Evolutionary conservation across 805 yeast species (phyloP).

Genomic region (Schwanniomyces sp.): DNA sequence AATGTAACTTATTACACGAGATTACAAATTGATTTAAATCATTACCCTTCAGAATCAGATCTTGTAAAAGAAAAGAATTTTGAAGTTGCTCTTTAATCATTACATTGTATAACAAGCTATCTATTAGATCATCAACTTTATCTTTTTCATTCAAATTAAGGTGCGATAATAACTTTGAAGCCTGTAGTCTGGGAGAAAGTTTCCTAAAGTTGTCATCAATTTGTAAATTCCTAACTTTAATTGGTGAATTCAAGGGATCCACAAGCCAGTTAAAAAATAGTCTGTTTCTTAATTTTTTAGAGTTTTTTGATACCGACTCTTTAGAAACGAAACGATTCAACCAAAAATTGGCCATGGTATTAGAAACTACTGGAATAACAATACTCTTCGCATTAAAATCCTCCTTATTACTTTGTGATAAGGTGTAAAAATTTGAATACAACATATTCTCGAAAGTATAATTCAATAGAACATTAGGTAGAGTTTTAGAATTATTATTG

Average conservation of each 20-base stretch:
- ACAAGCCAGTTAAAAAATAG: slow-evolving; percentile 13
- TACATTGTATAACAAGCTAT: slow-evolving; percentile 34
- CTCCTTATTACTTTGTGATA: neutral
- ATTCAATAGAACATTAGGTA: slow-evolving; percentile 40
- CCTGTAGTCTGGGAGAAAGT: slow-evolving; percentile 1
- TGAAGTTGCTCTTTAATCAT: slow-evolving; percentile 20
- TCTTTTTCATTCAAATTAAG: slow-evolving; percentile 8
- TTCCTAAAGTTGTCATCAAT: neutral
- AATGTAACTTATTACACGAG: slow-evolving; percentile 16
- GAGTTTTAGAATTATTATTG: slow-evolving; percentile 28
- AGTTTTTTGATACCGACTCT: slow-evolving; percentile 3
- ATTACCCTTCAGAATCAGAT: slow-evolving; percentile 13
- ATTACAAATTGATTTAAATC: slow-evolving; percentile 25
- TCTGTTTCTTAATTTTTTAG: slow-evolving; percentile 12
- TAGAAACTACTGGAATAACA: slow-evolving; percentile 37
- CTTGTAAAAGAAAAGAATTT: slow-evolving; percentile 16
- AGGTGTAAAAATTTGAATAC: slow-evolving; percentile 27
- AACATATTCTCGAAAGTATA: slow-evolving; percentile 38
- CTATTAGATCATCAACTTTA: slow-evolving; percentile 43
- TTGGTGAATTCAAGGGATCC: slow-evolving; percentile 4
- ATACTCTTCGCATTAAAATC: slow-evolving; percentile 5
- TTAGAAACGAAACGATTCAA: slow-evolving; percentile 31
- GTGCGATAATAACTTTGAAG: slow-evolving; percentile 3
- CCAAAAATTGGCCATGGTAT: slow-evolving; percentile 39
- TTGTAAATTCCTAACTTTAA: neutral